phyloP scores from a whole-genome alignment of 306 rosid species.

The Malus sylvestris region DNA sequence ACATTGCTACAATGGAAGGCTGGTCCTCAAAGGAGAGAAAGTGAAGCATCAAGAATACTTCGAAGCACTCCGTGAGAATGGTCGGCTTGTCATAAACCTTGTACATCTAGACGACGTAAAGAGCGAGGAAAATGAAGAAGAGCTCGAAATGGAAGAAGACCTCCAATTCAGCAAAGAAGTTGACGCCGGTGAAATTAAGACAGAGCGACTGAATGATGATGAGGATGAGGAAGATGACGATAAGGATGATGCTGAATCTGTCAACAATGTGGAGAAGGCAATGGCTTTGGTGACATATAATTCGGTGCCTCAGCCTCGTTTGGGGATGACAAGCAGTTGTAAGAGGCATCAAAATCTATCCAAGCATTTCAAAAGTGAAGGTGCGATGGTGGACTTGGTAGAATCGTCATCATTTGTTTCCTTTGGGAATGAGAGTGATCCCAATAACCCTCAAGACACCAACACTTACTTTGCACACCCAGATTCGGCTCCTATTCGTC shows the following conservation, averaged over 20 bases:
- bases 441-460: neutral
- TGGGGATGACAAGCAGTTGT: neutral
- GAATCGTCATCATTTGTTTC: neutral
- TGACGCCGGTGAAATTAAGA: neutral
- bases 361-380: neutral
- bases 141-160: neutral
- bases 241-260: neutral
- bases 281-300: neutral
- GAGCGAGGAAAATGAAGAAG: conserved; percentile 4
- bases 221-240: neutral
- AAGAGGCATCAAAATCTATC: neutral
- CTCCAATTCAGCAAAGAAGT: neutral
- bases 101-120: neutral
- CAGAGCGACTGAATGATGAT: neutral
- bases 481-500: conserved; percentile 30
- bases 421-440: neutral
- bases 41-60: conserved; percentile 19
- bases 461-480: conserved; percentile 17
- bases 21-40: conserved; percentile 29
- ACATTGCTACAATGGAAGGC: conserved; percentile 34
- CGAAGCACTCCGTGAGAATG: conserved; percentile 34
- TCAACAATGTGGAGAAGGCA: neutral
- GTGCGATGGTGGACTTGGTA: neutral
- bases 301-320: neutral
- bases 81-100: conserved; percentile 40